Conservation (phyloP, 805 yeast species). For the Metschnikowia baotianmanensis region DNA sequence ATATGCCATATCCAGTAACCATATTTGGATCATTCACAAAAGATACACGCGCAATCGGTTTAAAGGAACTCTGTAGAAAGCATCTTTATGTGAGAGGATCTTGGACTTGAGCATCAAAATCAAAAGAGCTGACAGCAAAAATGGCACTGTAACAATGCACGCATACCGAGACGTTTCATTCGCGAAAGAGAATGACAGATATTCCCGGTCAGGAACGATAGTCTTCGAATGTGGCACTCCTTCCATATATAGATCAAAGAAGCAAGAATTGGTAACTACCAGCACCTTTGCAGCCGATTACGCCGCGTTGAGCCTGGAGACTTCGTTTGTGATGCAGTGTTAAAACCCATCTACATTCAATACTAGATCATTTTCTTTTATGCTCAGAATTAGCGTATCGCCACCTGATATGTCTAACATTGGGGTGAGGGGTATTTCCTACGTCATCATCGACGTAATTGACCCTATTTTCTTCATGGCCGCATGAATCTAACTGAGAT, state of each 20-base stretch:
- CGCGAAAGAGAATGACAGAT: constrained; percentile 3
- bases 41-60: not conserved
- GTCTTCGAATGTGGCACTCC: constrained; percentile 1
- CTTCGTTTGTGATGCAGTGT: too few relatives aligned
- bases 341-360: too few relatives aligned
- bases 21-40: constrained; percentile 4
- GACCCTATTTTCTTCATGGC: too few relatives aligned
- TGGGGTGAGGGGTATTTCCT: too few relatives aligned
- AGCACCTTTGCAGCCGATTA: constrained; percentile 1
- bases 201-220: constrained; percentile 2
- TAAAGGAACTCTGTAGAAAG: too few relatives aligned
- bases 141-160: not conserved
- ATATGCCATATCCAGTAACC: not conserved
- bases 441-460: too few relatives aligned
- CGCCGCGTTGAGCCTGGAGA: constrained; percentile 5
- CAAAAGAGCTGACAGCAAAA: not conserved
- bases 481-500: too few relatives aligned
- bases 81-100: too few relatives aligned
- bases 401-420: too few relatives aligned
- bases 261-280: constrained; percentile 4
- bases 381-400: too few relatives aligned
- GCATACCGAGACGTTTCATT: constrained; percentile 7
- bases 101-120: not conserved
- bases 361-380: too few relatives aligned
- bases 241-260: constrained; percentile 2